Conservation (phyloP, 257 asterid genomes). For the Apocynum venetum region DNA sequence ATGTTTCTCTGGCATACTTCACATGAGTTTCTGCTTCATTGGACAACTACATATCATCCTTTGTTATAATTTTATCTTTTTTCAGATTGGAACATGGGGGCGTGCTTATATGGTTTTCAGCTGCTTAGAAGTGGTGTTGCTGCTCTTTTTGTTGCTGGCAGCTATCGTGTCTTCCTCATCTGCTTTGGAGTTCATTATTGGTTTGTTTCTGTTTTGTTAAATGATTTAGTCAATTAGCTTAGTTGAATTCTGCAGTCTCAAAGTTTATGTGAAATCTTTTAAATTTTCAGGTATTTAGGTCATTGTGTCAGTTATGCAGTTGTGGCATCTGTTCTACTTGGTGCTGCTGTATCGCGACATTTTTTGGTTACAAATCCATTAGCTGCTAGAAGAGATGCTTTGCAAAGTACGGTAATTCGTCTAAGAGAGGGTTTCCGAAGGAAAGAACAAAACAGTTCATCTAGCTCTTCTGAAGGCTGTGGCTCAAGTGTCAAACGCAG, state of each 20-base stretch:
- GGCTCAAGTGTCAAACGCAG: constrained; percentile 98
- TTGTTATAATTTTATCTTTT: constrained; percentile 9
- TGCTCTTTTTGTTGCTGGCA: constrained; percentile 91
- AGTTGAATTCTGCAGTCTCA: constrained; percentile 1
- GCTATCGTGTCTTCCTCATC: constrained; percentile 85
- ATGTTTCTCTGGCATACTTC: neutral
- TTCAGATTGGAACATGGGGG: constrained; percentile 97
- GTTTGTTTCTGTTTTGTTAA: constrained; percentile 37
- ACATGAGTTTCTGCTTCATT: constrained; percentile 5
- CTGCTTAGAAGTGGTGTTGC: constrained; percentile 88
- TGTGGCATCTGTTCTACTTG: constrained; percentile 95
- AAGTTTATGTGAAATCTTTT: neutral
- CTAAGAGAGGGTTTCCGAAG: constrained; percentile 91
- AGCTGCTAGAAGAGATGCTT: constrained; percentile 95
- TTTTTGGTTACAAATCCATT: constrained; percentile 77
- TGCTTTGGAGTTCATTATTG: constrained; percentile 99
- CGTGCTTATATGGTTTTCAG: constrained; percentile 93
- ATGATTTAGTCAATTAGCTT: constrained; percentile 8
- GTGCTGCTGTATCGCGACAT: constrained; percentile 98
- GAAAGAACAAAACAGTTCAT: constrained; percentile 83
- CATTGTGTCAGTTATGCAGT: constrained; percentile 95
- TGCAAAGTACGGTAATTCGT: constrained; percentile 94
- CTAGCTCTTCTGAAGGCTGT: constrained; percentile 96
- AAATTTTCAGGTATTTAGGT: constrained; percentile 72
- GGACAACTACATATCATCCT: constrained; percentile 5